Evolutionary conservation across 192 early-diverging fungal genomes (phyloP).

Genomic region (Coemansia sp.): DNA sequence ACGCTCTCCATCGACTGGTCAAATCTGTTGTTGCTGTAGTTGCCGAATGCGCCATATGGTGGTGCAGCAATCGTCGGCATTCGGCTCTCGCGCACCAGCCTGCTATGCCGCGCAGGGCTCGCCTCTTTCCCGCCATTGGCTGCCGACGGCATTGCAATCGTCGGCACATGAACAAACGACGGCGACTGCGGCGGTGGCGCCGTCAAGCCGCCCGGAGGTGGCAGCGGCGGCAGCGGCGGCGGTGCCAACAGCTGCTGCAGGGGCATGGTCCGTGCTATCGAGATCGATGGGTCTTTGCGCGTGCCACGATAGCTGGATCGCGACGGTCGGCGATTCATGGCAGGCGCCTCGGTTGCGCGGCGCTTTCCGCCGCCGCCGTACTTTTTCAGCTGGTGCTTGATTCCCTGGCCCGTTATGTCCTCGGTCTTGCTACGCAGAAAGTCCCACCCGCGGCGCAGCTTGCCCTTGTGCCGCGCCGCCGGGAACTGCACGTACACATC

Average conservation of each 20-base stretch:
- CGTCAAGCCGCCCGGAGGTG: neutral
- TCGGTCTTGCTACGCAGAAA: conserved; percentile 56
- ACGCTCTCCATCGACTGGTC: conserved; percentile 20
- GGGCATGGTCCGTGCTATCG: conserved; percentile 4
- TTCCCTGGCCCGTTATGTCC: conserved; percentile 46
- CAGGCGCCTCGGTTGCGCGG: conserved; percentile 33
- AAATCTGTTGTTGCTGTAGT: neutral
- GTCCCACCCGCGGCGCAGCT: conserved; percentile 53
- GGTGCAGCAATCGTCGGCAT: neutral
- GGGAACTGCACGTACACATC: conserved; percentile 54
- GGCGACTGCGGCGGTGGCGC: conserved; percentile 20
- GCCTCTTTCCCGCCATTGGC: conserved; percentile 27
- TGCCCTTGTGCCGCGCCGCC: conserved; percentile 34
- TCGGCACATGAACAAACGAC: conserved; percentile 38
- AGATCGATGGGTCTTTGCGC: conserved; percentile 9
- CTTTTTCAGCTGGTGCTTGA: conserved; percentile 51
- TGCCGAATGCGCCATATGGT: neutral
- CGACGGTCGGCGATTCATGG: conserved; percentile 16
- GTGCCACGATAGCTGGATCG: neutral
- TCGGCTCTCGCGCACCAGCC: neutral
- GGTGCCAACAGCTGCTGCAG: neutral
- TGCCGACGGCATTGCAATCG: conserved; percentile 13
- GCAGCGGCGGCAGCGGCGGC: conserved; percentile 1
- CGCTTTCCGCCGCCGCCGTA: conserved; percentile 55
- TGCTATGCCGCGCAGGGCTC: neutral